These are phyloP conservation scores for Agrostemma githago DNA, from an alignment of 148 eudicot genomes.

Conservation along the genomic window DNA sequence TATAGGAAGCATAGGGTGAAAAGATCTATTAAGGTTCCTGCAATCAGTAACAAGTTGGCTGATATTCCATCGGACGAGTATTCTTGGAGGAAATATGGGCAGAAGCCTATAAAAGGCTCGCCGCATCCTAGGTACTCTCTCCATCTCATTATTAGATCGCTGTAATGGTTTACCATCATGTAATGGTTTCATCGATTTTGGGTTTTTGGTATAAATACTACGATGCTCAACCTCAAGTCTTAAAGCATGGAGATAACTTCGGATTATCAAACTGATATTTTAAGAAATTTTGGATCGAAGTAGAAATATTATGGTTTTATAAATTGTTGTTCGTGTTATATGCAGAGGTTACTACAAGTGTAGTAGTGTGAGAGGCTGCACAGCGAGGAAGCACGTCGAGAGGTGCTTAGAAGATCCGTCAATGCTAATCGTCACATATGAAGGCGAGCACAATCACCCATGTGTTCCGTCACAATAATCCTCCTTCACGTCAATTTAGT, in stretches of 20 bases:
- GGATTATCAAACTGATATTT: background rate
- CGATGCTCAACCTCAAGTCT: no score
- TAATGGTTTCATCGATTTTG: background rate
- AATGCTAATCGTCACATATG: constrained; percentile 76
- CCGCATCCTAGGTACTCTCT: constrained; percentile 82
- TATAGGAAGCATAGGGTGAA: constrained; percentile 80
- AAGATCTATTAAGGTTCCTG: constrained; percentile 92
- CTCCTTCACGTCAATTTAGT: constrained; percentile 13
- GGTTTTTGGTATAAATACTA: background rate
- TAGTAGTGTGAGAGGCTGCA: constrained; percentile 81
- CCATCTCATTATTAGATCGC: background rate
- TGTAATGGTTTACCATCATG: background rate
- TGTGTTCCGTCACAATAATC: constrained; percentile 41
- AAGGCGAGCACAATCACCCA: constrained; percentile 76
- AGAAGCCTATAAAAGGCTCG: constrained; percentile 97
- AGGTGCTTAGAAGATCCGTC: constrained; percentile 71
- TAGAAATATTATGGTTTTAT: background rate
- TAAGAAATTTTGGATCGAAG: background rate
- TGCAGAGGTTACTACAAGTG: constrained; percentile 84
- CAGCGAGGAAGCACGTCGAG: constrained; percentile 82
- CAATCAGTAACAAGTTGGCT: constrained; percentile 90
- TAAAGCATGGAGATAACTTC: no score
- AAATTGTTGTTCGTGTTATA: background rate
- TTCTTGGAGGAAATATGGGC: constrained; percentile 97
- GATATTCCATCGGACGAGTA: constrained; percentile 95